A percentile compares a stretch with the other conserved stretches of the same genome.
Conservation (phyloP, 768 basidiomycete genomes). For the Filobasidium wieringae region DNA sequence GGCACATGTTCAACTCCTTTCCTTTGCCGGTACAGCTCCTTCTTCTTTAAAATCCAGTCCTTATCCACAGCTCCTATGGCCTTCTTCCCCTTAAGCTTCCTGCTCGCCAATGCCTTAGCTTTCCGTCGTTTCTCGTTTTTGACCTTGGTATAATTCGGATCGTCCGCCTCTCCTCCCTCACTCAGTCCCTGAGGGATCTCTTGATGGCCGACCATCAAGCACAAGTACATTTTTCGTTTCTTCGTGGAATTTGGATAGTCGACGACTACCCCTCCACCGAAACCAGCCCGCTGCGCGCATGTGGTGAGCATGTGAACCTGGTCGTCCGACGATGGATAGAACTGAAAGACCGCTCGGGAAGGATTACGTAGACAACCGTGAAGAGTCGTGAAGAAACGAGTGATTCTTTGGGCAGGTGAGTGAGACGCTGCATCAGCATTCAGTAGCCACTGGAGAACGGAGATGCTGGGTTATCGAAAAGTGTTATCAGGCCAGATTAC, state of each 20-base stretch:
- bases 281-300: conserved; percentile 84
- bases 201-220: conserved; percentile 77
- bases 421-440: conserved; percentile 81
- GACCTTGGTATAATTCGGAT: conserved; percentile 36
- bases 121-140: conserved; percentile 64
- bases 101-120: conserved; percentile 50
- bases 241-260: conserved; percentile 97
- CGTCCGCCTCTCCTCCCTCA: conserved; percentile 38
- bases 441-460: conserved; percentile 95
- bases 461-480: conserved; percentile 52
- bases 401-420: conserved; percentile 43
- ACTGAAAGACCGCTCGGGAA: conserved; percentile 84
- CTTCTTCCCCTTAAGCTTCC: conserved; percentile 60
- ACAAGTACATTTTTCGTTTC: conserved; percentile 86
- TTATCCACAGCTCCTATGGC: conserved; percentile 43
- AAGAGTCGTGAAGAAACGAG: conserved; percentile 73
- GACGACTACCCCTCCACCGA: conserved; percentile 89
- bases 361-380: conserved; percentile 45
- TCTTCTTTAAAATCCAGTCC: conserved; percentile 94
- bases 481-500: conserved; percentile 12
- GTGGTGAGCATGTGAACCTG: conserved; percentile 91
- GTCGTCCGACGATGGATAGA: conserved; percentile 94
- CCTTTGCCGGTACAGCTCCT: conserved; percentile 49
- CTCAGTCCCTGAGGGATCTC: conserved; percentile 68
- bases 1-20: conserved; percentile 48